Base-by-base conservation (phyloP, 768 basidiomycete genomes). In the Leccinum rimulosum region DNA sequence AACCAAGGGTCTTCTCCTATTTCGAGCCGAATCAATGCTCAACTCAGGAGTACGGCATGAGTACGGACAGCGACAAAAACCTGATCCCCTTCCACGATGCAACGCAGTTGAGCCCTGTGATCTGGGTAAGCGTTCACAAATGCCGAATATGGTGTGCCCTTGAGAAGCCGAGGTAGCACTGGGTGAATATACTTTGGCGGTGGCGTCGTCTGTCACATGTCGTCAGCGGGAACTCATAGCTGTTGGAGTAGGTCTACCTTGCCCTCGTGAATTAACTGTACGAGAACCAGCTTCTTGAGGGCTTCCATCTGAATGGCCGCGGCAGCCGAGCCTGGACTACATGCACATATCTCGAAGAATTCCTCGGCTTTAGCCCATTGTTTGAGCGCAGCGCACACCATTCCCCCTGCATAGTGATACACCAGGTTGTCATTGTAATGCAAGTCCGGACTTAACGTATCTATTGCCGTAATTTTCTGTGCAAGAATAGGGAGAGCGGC, bases 401-500 rank as follows among this genome's bases (percentile, higher is more conserved):
- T 76, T 1, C 91, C 93, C 3, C 88, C 92, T 3, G 84, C 76
- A 70, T 94, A 93, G 76, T 95, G 91, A 69, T 94, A 94, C n/a
- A 82, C 74, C 25, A 96, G 79, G 66, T 88, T 88, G 71, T 95
- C 93, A 62, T 82, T 85, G 74, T 92, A 93, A 33, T 71, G 74
- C 55, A 95, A 75, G 60, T 92, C 89, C 7, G 83, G 84, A n/a
- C 82, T 70, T 0, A 69, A 61, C 2, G 75, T 79, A 69, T 88
- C 86, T 57, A 94, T 80, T 47, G 82, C 77, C 12, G 84, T 84
- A 62, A 93, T 87, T 17, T 88, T 85, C n/a, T 76, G 68, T 11
- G 68, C 52, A 11, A 94, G 82, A 17, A 93, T 66, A 1, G 84
- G 84, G 12, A 89, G 77, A 0, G 89, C 87, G 2, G 78, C 69